A percentile compares a stretch with the other conserved stretches of the same genome.
These are phyloP conservation scores for Daldinia bambusicola DNA, from an alignment of 495 filamentous ascomycete genomes.

Conservation along the genomic window DNA sequence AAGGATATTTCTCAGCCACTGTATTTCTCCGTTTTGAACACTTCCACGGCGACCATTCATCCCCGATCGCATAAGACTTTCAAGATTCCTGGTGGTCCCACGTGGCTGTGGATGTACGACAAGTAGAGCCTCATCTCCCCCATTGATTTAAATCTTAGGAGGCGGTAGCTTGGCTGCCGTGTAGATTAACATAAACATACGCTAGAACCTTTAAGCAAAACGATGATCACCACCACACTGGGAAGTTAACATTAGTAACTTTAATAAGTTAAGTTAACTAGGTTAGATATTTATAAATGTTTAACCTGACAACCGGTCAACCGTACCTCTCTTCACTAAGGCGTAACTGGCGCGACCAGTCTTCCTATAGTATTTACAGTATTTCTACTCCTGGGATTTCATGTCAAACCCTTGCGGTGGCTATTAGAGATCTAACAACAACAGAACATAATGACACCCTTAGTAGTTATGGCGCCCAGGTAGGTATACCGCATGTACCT, in stretches of 20 bases:
- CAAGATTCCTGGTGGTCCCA: not conserved
- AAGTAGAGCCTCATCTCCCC: not conserved
- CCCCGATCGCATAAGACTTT: not conserved
- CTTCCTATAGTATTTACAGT: no score
- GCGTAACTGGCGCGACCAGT: not conserved
- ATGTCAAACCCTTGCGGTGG: not conserved
- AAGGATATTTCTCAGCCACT: not conserved
- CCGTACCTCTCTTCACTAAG: not conserved
- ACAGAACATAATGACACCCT: not conserved
- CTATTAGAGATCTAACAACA: not conserved
- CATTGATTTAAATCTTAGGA: not conserved
- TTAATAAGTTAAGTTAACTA: no score
- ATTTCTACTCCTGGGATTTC: no score
- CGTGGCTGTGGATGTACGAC: not conserved
- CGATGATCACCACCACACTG: no score
- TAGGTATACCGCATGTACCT: not conserved
- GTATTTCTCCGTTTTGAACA: not conserved
- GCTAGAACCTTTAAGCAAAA: no score
- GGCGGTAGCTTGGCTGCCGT: not conserved
- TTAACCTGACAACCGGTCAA: no score
- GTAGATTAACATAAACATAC: no score
- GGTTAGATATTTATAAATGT: no score
- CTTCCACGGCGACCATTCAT: not conserved
- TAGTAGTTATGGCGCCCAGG: not conserved
- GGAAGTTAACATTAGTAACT: no score